Base-by-base conservation (phyloP, 768 basidiomycete genomes). In the Daedalea quercina region DNA sequence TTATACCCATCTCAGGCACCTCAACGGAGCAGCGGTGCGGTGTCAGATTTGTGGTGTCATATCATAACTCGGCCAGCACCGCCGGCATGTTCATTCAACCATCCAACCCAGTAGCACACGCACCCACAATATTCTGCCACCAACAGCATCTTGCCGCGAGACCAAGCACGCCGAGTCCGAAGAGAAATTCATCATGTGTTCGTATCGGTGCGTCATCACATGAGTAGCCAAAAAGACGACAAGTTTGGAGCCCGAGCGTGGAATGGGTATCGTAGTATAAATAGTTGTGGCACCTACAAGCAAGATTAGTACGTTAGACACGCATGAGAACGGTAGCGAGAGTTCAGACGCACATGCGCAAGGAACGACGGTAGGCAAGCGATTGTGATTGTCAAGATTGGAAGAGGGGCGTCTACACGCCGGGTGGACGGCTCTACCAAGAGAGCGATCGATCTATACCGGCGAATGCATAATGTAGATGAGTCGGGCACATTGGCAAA, bases 151-250 rank as follows among this genome's bases (percentile, higher is more conserved):
- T 8, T 23, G 3, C 44, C n/a, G 7, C 25, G 26, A 28, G 25
- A 7, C 46, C 15, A 47, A 3, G 25, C 9, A 31, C 19, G 37
- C n/a, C 33, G 19, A 33, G 6, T 6, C 46, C 25, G 31, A 24
- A 19, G 9, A 25, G 28, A 19, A 28, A 47, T 49, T 31, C 33
- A 20, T 49, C 47, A 49, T 49, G 47, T 35, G 37, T 49, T 49
- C 47, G 47, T 49, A 40, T 49, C 47, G 35, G 35, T 37, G 46
- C 46, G 47, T 49, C 47, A 44, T 23, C 44, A 49, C 46, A 33
- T 47, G 46, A 24, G 35, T 49, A 49, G 20, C 47, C 46, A 25
- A n/a, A 33, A 47, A 25, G 33, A 49, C 47, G 31, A 33, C 25
- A 49, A 49, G 28, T 12, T 15, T 19, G 47, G n/a, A n/a, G 47